Base-by-base conservation (phyloP, 2,329 filamentous ascomycete genomes). In the Alternaria alternata region DNA sequence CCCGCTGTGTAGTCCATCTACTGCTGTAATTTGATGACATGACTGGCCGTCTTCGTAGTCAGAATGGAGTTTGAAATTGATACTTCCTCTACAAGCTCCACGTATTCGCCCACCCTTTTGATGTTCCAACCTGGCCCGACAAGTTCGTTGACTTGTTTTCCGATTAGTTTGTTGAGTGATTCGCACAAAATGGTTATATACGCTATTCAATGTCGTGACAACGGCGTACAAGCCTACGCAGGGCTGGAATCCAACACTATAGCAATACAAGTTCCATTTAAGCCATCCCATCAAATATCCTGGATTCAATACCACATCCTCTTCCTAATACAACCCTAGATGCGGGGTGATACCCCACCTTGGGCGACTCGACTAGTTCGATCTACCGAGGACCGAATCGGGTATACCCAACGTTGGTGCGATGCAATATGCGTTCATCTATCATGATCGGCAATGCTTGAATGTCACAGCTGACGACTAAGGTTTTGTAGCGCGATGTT, bases 1-100 rank as follows among this genome's bases (percentile, higher is more conserved):
- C 73, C 24, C 69, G 67, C 46, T 75, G 69, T 20, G 66, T 57
- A 1, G 67, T 71, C 72, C 72, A 75, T 66, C 72, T 65, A 7
- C 63, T 67, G 39, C 22, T 59, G 49, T 72, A 74, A 22, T 69
- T 34, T 30, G 52, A 22, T 11, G 58, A n/a, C 68, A 74, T 75
- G 1, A 39, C 59, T 54, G 5, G 1, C 30, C 39, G 39, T 42
- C 12, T 42, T 7, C 12, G 20, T 16, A 14, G 6, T 28, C n/a
- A 47, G 14, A n/a, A 12, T 11, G 18, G 8, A 11, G 22, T 2
- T 22, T 6, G 3, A 3, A 8, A 41, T 22, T 11, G 7, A 38
- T 38, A n/a, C 14, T n/a, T 38, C 16, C 16, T n/a, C 34, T 38
- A 16, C 5, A 16, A 38, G 34, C 34, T 38, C 34, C 16, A n/a